Evolutionary conservation across 2,329 filamentous ascomycete genomes (phyloP), one percentile per base, ranked within the genome.

Genomic region (Stemphylium vesicarium): DNA sequence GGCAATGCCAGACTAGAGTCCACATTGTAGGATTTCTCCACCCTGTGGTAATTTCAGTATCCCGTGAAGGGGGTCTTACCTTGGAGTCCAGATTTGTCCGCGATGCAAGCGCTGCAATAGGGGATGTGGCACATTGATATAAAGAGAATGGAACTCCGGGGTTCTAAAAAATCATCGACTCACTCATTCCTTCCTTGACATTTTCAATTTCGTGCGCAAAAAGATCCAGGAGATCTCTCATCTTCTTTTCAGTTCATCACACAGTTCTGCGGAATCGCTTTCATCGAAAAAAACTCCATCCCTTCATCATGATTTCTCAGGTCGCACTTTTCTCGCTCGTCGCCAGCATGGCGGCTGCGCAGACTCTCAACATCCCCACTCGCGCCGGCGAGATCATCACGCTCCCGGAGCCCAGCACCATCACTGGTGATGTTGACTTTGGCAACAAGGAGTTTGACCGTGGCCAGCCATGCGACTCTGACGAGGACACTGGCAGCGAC

Each of bases 361-460:
- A 74, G 47, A 67, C 67, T 1, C 66, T 74, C 44, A 69, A 69
- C 57, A 74, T 74, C 20, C 71, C 71, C 2, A 65, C 65, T 29
- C 67, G 68, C 36, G 57, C 59, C 10, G 71, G 71, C 13, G 58
- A 53, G 36, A 69, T 73, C 48, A 46, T 65, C 4, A 57, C 69
- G 11, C 68, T 74, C n/a, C 61, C 68, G 20, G n/a, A 51, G 22
- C 63, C 71, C 11, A 66, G 60, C 24, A 39, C 41, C 42, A 70
- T 68, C 43, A 63, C 62, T 37, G 65, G 65, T 20, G 60, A 50
- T 22, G 41, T 56, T 18, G 62, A 68, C 48, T 57, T 53, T 6
- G 62, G 53, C 6, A 66, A 68, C 54, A 57, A 52, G 41, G 65
- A 68, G 49, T 68, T 64, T 22, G 62, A 65, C 39, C 63, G 65